phyloP scores from a whole-genome alignment of 2,329 filamentous ascomycete genomes.

The Thelonectria olida region DNA sequence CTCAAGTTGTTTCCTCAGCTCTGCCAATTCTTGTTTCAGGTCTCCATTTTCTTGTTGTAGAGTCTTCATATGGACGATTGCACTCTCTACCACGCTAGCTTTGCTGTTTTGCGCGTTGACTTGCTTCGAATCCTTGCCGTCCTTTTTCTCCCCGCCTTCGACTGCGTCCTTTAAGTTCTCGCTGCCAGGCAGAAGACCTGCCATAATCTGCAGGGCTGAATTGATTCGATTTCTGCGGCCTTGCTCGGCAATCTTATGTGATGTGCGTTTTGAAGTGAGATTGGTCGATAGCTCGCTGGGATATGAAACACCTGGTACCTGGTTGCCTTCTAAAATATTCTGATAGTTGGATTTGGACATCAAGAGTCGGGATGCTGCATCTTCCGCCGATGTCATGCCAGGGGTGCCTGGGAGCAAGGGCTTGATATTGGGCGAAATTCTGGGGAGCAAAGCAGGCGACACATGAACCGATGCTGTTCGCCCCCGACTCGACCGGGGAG shows the following conservation, averaged over 20 bases:
- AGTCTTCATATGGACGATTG: slow-evolving; percentile 93
- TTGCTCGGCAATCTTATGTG: slow-evolving; percentile 97
- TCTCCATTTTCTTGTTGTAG: slow-evolving; percentile 78
- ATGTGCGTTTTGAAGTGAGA: slow-evolving; percentile 93
- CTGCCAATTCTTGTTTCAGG: slow-evolving; percentile 68
- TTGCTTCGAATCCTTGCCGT: slow-evolving; percentile 58
- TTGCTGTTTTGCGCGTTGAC: slow-evolving; percentile 80
- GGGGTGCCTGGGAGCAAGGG: slow-evolving; percentile 76
- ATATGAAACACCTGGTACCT: slow-evolving; percentile 88
- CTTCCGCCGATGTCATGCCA: slow-evolving; percentile 62
- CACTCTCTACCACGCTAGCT: slow-evolving; percentile 95
- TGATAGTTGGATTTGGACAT: slow-evolving; percentile 98
- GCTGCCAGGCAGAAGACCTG: slow-evolving; percentile 78
- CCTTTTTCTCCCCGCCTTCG: slow-evolving; percentile 57
- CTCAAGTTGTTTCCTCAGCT: slow-evolving; percentile 45
- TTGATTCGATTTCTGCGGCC: slow-evolving; percentile 96
- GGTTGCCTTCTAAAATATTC: slow-evolving; percentile 93
- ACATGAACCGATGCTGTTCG: slow-evolving; percentile 77
- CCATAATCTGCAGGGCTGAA: slow-evolving; percentile 90
- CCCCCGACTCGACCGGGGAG: slow-evolving; percentile 71
- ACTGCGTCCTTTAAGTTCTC: slow-evolving; percentile 51
- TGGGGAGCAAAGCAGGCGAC: slow-evolving; percentile 86
- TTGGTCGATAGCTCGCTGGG: slow-evolving; percentile 92
- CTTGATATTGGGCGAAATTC: slow-evolving; percentile 94
- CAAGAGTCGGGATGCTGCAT: slow-evolving; percentile 76